A percentile compares a stretch with the other conserved stretches of the same genome.
Evolutionary conservation across 2,329 filamentous ascomycete genomes (phyloP).

Genomic region (Apiospora sp.): DNA sequence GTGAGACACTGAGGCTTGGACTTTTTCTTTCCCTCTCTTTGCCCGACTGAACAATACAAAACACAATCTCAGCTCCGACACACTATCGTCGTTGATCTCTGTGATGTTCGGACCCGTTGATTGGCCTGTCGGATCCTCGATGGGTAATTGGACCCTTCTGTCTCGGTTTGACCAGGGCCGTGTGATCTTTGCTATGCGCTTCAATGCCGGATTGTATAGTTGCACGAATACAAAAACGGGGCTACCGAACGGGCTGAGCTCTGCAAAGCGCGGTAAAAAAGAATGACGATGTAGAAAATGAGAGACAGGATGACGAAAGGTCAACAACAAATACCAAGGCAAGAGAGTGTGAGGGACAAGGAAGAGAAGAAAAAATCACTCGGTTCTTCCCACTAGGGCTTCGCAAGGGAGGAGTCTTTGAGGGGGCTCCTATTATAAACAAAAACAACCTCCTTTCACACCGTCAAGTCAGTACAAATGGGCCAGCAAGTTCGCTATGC

Average conservation of each 20-base stretch:
- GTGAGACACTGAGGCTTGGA: background rate
- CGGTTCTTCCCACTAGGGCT: constrained; percentile 9
- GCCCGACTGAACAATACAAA: background rate
- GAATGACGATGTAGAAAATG: constrained; percentile 13
- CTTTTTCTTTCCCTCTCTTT: too few relatives aligned
- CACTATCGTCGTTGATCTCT: constrained; percentile 19
- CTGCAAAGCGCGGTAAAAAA: constrained; percentile 16
- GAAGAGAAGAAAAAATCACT: background rate
- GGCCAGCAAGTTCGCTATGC: background rate
- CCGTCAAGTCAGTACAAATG: background rate
- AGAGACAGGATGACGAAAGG: constrained; percentile 2
- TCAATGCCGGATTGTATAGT: background rate
- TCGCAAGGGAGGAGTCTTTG: background rate
- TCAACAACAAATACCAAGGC: background rate
- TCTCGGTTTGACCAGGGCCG: constrained; percentile 8
- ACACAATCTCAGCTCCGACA: constrained; percentile 15
- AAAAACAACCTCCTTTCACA: constrained; percentile 19
- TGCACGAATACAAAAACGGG: background rate
- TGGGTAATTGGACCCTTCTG: constrained; percentile 13
- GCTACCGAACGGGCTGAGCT: constrained; percentile 4
- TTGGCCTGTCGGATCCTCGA: background rate
- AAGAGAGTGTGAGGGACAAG: background rate
- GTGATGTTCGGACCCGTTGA: background rate
- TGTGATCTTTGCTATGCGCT: background rate
- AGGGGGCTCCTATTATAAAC: constrained; percentile 16